Conservation (phyloP, 331 rosid genomes). For the Acacia concinna region DNA sequence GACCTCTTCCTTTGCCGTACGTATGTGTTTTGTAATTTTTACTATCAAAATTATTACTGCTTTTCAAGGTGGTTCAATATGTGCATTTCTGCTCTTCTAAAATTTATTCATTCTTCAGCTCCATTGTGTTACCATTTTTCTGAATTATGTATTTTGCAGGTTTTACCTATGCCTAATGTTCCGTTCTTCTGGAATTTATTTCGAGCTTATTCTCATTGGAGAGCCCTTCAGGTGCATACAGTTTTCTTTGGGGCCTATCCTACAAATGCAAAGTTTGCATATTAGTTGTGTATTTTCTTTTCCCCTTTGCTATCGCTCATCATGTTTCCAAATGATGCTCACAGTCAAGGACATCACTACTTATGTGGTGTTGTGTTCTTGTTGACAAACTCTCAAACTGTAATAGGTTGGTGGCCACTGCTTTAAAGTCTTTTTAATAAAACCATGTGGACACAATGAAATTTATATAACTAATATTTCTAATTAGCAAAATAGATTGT, state of each 20-base stretch:
- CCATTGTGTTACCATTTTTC: constrained; percentile 11
- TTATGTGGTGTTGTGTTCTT: neutral
- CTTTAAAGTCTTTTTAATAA: neutral
- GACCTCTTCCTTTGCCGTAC: constrained; percentile 66
- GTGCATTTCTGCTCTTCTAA: constrained; percentile 2
- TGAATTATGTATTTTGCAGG: constrained; percentile 48
- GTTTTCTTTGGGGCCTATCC: neutral
- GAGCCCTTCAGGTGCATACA: constrained; percentile 72
- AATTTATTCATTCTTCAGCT: constrained; percentile 9
- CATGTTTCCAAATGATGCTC: constrained; percentile 4
- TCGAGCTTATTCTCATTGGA: constrained; percentile 93
- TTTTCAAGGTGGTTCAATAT: neutral
- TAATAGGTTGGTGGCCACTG: neutral
- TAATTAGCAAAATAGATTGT: neutral
- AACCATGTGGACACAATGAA: neutral
- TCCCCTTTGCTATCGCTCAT: neutral
- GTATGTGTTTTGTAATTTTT: constrained; percentile 47
- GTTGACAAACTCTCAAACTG: constrained; percentile 4
- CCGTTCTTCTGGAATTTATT: constrained; percentile 86
- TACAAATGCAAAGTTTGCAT: constrained; percentile 23
- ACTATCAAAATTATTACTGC: neutral
- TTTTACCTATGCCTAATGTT: constrained; percentile 88
- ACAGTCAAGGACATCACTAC: neutral
- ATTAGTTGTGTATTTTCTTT: constrained; percentile 19
- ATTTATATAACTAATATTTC: neutral